Base-by-base conservation (phyloP, 75 land plant genomes). In the Sequoia sempervirens region DNA sequence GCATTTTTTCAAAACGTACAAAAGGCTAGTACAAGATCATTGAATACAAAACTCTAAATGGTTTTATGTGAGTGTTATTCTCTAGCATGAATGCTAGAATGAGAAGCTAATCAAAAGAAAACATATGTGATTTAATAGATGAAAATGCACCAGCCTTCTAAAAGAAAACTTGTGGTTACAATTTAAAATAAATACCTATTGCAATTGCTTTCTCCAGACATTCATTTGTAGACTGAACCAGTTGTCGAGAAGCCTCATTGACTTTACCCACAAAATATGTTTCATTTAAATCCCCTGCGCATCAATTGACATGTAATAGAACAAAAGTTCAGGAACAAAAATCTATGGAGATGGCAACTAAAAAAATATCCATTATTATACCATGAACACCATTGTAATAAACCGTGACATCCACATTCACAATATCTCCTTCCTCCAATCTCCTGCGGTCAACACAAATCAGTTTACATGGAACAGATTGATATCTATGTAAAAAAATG, bases 171-270 rank as follows among this genome's bases (percentile, higher is more conserved):
- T 50, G 40, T 20, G 8, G 73, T 70, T 70, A 28, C 36, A 70
- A 32, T 70, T 12, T 32, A 30, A 70, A 26, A 40, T 64, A 64
- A 23, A 7, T 87, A 95, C 99, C 98, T 80, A 94, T 91, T 52
- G 99, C 85, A 82, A 97, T 96, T 45, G 99, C 96, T 88, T 97
- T 97, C 83, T 96, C 99, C 84, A 97, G 85, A 88, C 99, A 97
- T 82, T 97, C 99, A 84, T 96, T 96, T 34, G 99, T 97, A 86
- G 91, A 92, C 64, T 88, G 96, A 23, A 97, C 96, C 66, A 97
- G 90, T 40, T 88, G 91, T 75, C 87, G 83, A 79, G 98, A 94
- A 68, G 81, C 93, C 81, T 94, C 93, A 88, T 97, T 98, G 64
- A 96, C 95, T 84, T 97, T 89, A 37, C 99, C 99, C 64, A 97